A percentile compares a stretch with the other conserved stretches of the same genome.
phyloP scores from a whole-genome alignment of 129 eudicot species.

The Logfia minima region DNA sequence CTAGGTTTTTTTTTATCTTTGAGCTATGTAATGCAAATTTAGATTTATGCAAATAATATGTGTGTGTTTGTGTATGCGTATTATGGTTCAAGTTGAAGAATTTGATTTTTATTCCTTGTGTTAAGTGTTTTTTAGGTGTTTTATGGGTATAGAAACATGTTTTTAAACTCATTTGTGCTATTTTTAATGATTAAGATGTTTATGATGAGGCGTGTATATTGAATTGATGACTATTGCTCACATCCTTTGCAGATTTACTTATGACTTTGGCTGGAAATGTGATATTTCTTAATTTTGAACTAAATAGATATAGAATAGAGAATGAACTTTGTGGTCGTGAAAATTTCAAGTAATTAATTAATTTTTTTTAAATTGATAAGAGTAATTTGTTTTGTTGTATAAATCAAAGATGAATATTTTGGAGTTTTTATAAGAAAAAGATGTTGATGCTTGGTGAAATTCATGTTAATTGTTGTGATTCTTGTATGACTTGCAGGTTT shows the following conservation, averaged over 20 bases:
- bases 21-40: neutral
- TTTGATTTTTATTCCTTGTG: neutral
- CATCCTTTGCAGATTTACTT: neutral
- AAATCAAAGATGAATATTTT: neutral
- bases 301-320: neutral
- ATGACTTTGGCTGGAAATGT: too few relatives aligned
- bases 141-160: neutral
- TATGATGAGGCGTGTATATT: too few relatives aligned
- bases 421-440: neutral
- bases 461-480: neutral
- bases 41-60: neutral
- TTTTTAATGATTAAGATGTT: neutral
- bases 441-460: neutral
- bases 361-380: neutral
- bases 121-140: neutral
- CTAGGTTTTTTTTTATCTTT: neutral
- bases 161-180: neutral
- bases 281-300: neutral
- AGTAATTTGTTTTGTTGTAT: conserved; percentile 47
- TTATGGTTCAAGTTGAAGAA: neutral
- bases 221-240: neutral
- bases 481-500: conserved; percentile 15
- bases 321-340: neutral
- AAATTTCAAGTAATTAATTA: neutral
- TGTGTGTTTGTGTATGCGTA: neutral